Base-by-base conservation (phyloP, 768 basidiomycete species). In the Chalciporus sphaerocephalus region DNA sequence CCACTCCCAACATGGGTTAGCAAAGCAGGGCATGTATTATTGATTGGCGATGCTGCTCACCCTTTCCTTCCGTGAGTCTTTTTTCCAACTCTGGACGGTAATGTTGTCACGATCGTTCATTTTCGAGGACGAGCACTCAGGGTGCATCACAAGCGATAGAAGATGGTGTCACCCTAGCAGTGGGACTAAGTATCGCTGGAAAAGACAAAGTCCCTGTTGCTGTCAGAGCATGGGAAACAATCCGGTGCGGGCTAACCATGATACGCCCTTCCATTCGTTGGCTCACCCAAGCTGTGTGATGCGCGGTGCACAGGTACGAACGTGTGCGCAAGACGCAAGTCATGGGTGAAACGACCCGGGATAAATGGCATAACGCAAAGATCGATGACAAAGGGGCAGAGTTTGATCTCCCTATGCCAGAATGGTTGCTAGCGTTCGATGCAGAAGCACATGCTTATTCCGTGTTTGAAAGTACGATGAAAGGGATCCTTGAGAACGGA, bases 101-200 rank as follows among this genome's bases (percentile, higher is more conserved):
- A 11, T 20, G 38, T 28, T 10, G 42, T 38, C 44, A 44, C 8
- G 23, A 21, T 15, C 16, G 18, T 18, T 12, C 17, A 13, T 20
- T 24, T 25, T 7, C 32, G 50, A 59, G 43, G 17, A 30, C 46
- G 45, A 56, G 57, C 15, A 42, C 46, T 1, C 64, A 70, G 50
- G 72, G 71, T 6, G 71, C 70, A 4, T 65, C 72, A 1, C 68
- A 72, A 40, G 71, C 70, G 1, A 62, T 71, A 18, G 72, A 74
- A 44, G 71, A 74, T 46, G 70, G 59, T 2, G 65, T 66, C 0
- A 62, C 68, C 2, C 50, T 73, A 11, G 67, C 62, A 0, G 56
- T 64, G 10, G 53, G 60, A 4, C 51, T 74, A 10, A 16, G 35
- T 16, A 37, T 50, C 22, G 46, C 36, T 5, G 48, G 40, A 0